Conservation (phyloP, 495 filamentous ascomycete species). For the Trichoderma virens region DNA sequence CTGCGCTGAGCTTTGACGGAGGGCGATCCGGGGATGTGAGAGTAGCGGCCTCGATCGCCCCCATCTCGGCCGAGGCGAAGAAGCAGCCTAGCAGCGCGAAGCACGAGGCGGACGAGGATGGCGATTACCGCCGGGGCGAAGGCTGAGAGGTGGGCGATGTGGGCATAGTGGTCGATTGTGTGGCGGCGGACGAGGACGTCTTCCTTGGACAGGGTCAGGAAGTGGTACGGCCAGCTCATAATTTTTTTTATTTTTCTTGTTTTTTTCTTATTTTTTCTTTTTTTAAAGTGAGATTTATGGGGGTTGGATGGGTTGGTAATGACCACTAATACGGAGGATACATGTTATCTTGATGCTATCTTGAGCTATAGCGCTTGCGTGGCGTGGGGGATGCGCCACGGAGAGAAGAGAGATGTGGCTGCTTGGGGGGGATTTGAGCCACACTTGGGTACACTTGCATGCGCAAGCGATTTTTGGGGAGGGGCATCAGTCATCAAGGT, state of each 20-base stretch:
- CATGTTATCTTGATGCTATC: too few species aligned
- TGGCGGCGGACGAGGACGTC: slow-evolving; percentile 49
- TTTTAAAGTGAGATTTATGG: neutral
- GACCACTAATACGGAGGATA: too few species aligned
- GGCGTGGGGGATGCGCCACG: too few species aligned
- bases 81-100: slow-evolving; percentile 17
- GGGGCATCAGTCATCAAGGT: too few species aligned
- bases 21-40: slow-evolving; percentile 35
- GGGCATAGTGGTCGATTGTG: slow-evolving; percentile 51
- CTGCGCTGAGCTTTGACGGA: slow-evolving; percentile 28
- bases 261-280: too few species aligned
- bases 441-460: too few species aligned
- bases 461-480: too few species aligned
- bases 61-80: neutral
- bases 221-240: slow-evolving; percentile 57
- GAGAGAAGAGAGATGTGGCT: too few species aligned
- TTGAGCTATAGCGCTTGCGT: too few species aligned
- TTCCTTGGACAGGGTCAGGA: slow-evolving; percentile 45
- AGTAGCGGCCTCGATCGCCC: slow-evolving; percentile 23
- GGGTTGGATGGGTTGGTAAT: neutral
- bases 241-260: too few species aligned
- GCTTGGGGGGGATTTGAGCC: too few species aligned
- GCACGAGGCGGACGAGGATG: slow-evolving; percentile 30
- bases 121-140: slow-evolving; percentile 41
- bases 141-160: slow-evolving; percentile 54